Evolutionary conservation across 139 green algal species (phyloP).

Genomic region (Chlorella vulgaris): DNA sequence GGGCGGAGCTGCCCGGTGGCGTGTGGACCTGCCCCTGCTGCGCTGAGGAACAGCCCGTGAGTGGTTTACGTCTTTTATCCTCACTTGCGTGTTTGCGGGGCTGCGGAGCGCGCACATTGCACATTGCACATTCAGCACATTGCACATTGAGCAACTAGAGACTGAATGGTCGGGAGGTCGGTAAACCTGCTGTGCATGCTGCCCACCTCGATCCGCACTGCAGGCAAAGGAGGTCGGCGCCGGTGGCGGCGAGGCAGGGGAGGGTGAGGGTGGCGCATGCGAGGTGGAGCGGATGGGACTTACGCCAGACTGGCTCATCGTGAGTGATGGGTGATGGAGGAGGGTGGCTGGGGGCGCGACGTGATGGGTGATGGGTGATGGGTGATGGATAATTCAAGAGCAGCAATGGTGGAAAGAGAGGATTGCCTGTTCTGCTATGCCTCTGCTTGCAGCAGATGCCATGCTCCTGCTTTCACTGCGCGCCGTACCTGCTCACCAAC

Average conservation of each 20-base stretch:
- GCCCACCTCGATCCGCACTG: no score
- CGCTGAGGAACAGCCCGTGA: constrained; percentile 9
- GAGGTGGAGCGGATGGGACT: constrained; percentile 63
- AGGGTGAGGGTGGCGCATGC: background rate
- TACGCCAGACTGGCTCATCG: constrained; percentile 56
- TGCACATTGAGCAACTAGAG: no score
- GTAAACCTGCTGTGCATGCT: no score
- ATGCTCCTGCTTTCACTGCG: no score
- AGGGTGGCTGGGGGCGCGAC: background rate
- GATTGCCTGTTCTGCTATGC: background rate
- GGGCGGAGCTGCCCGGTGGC: constrained; percentile 30
- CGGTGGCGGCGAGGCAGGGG: background rate
- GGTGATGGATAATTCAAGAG: no score
- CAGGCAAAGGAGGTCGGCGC: no score
- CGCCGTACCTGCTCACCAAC: no score
- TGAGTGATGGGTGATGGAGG: background rate
- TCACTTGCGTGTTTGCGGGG: no score
- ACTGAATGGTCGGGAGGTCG: no score
- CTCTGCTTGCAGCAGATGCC: background rate
- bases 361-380: background rate
- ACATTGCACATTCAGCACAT: no score
- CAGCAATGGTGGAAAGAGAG: no score
- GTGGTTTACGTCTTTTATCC: background rate
- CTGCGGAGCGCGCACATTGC: no score
- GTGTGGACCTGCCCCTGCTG: constrained; percentile 57